Percentiles rank a stretch among this genome's conserved stretches.
phyloP scores from a whole-genome alignment of 495 filamentous ascomycete species.

The Aspergillus coremiiformis region DNA sequence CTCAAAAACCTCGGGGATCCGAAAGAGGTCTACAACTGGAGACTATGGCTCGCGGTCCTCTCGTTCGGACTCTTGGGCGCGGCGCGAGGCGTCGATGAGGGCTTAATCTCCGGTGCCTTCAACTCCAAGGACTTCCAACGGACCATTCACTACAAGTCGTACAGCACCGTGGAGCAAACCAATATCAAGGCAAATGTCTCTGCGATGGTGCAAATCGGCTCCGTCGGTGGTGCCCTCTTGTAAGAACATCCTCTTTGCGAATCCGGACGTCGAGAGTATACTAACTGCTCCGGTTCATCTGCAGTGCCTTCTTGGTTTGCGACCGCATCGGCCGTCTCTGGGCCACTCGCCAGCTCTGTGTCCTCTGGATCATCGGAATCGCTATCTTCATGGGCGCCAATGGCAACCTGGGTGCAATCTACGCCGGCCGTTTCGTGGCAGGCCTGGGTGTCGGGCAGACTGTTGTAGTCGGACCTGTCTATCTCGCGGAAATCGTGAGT shows the following conservation, averaged over 20 bases:
- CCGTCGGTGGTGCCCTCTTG: slow-evolving; percentile 56
- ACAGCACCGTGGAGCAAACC: slow-evolving; percentile 43
- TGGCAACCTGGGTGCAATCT: slow-evolving; percentile 55
- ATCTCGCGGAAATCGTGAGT: slow-evolving; percentile 44
- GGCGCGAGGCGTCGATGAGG: slow-evolving; percentile 60
- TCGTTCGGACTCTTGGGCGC: slow-evolving; percentile 65
- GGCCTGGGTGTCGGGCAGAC: slow-evolving; percentile 63
- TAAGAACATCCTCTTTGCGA: slow-evolving; percentile 15
- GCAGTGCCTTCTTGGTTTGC: slow-evolving; percentile 55
- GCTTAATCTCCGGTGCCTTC: slow-evolving; percentile 60
- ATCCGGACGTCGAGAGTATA: too few relatives aligned
- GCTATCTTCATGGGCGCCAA: slow-evolving; percentile 59
- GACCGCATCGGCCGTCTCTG: slow-evolving; percentile 63
- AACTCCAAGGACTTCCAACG: slow-evolving; percentile 55
- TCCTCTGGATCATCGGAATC: slow-evolving; percentile 61
- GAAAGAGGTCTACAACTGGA: slow-evolving; percentile 55
- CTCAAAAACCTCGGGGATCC: slow-evolving; percentile 49
- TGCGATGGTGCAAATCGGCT: slow-evolving; percentile 66
- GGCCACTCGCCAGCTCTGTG: slow-evolving; percentile 59
- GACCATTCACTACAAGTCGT: slow-evolving; percentile 49
- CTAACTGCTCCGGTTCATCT: too few relatives aligned
- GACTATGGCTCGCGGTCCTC: slow-evolving; percentile 57
- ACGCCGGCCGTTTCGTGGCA: slow-evolving; percentile 60
- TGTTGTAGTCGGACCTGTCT: slow-evolving; percentile 53
- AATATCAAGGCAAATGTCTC: slow-evolving; percentile 65